Base-by-base conservation (phyloP, 2,329 filamentous ascomycete species). In the Albifimbria verrucaria region DNA sequence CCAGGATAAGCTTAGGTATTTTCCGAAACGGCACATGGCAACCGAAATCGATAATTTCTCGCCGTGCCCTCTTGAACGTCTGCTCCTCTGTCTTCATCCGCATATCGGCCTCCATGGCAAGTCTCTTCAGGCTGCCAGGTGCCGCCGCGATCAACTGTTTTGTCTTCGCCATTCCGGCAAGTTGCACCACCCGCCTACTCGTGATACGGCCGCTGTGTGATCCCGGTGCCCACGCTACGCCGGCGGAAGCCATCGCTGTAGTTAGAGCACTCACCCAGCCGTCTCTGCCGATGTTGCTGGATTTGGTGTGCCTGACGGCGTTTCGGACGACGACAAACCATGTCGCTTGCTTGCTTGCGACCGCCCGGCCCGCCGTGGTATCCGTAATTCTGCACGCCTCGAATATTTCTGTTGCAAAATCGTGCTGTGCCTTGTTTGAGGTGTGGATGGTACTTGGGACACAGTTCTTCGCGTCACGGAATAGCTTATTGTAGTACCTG, bases 81-180 rank as follows among this genome's bases (percentile, higher is more conserved):
- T 46, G 18, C n/a, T 46, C 43, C 22, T 46, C 43, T 24, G n/a
- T 46, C 43, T 46, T 46, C 43, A 46, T 22, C 43, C 43, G 43
- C n/a, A 46, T 10, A 10, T 46, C 43, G 9, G 43, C 43, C 22
- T 46, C 43, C 12, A 46, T 22, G 43, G 43, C 43, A 22, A 22
- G 18, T 9, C 43, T 46, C 21, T 46, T 46, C 21, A 15, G 43
- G n/a, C 43, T 46, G 15, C 43, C 43, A 5, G 22, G 22, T 24
- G 43, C 15, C 22, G 43, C 43, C 22, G n/a, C 22, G 43, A 46
- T 46, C 18, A 24, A 46, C 22, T 46, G 43, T 15, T 22, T 46
- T 10, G 43, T 46, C 18, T 11, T 46, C 18, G 43, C 9, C 7
- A 46, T 46, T 10, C 43, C 43, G 9, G 43, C 22, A 22, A 46